phyloP scores from a whole-genome alignment of 1,139 yeast species.

The Hyphopichia burtonii region DNA sequence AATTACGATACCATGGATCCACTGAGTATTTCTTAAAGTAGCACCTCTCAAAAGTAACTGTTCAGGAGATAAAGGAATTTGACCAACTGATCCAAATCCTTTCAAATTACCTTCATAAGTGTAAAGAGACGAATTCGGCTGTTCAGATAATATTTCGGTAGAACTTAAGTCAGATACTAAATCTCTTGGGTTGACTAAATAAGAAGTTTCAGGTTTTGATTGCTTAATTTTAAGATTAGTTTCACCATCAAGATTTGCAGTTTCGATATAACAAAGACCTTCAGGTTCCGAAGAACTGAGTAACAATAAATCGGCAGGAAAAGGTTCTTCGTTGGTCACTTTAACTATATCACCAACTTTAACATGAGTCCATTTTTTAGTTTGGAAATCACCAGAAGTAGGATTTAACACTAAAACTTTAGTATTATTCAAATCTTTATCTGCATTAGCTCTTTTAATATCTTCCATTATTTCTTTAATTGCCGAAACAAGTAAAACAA shows the following conservation, averaged over 20 bases:
- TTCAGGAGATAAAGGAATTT: slow-evolving; percentile 79
- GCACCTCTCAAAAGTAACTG: slow-evolving; percentile 94
- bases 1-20: slow-evolving; percentile 91
- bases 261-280: slow-evolving; percentile 95
- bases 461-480: slow-evolving; percentile 90
- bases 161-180: slow-evolving; percentile 38
- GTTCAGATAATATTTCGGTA: slow-evolving; percentile 69
- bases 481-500: slow-evolving; percentile 88
- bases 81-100: slow-evolving; percentile 49
- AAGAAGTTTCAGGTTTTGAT: slow-evolving; percentile 74
- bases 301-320: slow-evolving; percentile 89
- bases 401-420: slow-evolving; percentile 68
- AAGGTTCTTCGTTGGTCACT: slow-evolving; percentile 82
- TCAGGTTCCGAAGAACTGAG: slow-evolving; percentile 95
- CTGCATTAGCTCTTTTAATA: slow-evolving; percentile 83
- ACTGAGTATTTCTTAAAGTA: slow-evolving; percentile 86
- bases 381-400: slow-evolving; percentile 56
- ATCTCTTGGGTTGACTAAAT: slow-evolving; percentile 66
- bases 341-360: slow-evolving; percentile 89
- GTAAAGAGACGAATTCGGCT: slow-evolving; percentile 90
- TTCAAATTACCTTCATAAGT: slow-evolving; percentile 89
- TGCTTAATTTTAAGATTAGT: slow-evolving; percentile 95
- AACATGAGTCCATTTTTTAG: slow-evolving; percentile 82
- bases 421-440: slow-evolving; percentile 83
- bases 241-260: slow-evolving; percentile 97